Base-by-base conservation (phyloP, 345 rosid species). In the Citrus medica region DNA sequence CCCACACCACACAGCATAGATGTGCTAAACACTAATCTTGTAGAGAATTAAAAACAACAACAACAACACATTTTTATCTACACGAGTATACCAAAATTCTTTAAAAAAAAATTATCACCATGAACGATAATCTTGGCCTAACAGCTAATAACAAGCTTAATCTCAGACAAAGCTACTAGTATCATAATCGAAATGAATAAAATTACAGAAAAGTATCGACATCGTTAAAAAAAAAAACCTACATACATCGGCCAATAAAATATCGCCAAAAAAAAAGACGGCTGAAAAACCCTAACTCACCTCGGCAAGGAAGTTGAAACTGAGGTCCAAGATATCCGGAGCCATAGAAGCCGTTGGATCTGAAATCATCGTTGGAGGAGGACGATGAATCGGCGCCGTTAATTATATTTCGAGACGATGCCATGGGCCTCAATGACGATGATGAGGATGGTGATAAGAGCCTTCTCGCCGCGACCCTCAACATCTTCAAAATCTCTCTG, bases 401-500 rank as follows among this genome's bases (percentile, higher is more conserved):
- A 61, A 82, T 71, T 33, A 79, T 76, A 56, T 81, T 76, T 24
- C 83, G 71, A 33, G 84, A 46, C 35, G 83, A 32, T 12, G 76
- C 37, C 28, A 82, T 33, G 59, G 87, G 77, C 84, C 84, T 79
- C 88, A 86, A 82, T 46, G 85, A 60, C 8, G 82, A 74, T n/a
- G 87, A 35, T 27, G 86, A 83, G 6, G 82, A 77, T 21, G 79
- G 77, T 62, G 87, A 83, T 46, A 85, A 80, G 48, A 90, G 81
- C 85, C 90, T 86, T 83, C 87, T 84, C 67, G 80, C 81, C 22
- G 88, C 87, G 5, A 80, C 87, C 66, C 91, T 75, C 82, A 88
- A 77, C 93, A 90, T 89, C 71, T 78, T 80, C 61, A 55, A 12
- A 73, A 7, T 27, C 28, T 75, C 19, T 4, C 22, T 53, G n/a